These are phyloP conservation scores for Eucalyptus pumila DNA, from an alignment of 345 rosid species.

Conservation along the genomic window DNA sequence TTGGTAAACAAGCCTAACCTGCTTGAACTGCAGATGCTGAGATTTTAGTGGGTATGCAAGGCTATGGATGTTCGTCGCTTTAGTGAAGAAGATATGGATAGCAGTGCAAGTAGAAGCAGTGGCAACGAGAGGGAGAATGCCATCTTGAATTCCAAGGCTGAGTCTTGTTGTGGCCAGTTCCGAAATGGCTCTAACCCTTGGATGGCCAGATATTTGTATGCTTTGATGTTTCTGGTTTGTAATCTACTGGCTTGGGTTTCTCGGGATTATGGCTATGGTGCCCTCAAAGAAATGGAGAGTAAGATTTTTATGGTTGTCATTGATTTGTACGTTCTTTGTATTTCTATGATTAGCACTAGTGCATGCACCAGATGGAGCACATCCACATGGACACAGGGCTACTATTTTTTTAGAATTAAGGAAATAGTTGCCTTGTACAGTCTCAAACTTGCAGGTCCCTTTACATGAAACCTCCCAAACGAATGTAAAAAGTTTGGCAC, in stretches of 20 bases:
- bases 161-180: slow-evolving; percentile 79
- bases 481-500: not conserved
- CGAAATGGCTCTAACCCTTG: slow-evolving; percentile 76
- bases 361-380: not conserved
- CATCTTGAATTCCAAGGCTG: slow-evolving; percentile 12
- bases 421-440: not conserved
- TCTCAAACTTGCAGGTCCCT: not conserved
- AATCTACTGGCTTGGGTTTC: slow-evolving; percentile 88
- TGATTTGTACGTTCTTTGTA: not conserved
- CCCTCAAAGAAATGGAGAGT: slow-evolving; percentile 63
- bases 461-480: not conserved
- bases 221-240: slow-evolving; percentile 59
- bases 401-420: not conserved
- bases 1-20: not conserved
- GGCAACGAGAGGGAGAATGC: slow-evolving; percentile 13
- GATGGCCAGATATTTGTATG: slow-evolving; percentile 91
- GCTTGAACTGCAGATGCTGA: not conserved
- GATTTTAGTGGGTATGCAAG: not conserved
- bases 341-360: not conserved
- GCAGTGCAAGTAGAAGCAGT: slow-evolving; percentile 8
- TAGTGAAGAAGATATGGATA: not conserved
- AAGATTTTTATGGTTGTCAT: slow-evolving; percentile 6
- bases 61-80: not conserved
- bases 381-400: not conserved
- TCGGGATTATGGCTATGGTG: slow-evolving; percentile 68